Evolutionary conservation across 1,284 basidiomycete genomes (phyloP).

Genomic region (Heterobasidion occidentale): DNA sequence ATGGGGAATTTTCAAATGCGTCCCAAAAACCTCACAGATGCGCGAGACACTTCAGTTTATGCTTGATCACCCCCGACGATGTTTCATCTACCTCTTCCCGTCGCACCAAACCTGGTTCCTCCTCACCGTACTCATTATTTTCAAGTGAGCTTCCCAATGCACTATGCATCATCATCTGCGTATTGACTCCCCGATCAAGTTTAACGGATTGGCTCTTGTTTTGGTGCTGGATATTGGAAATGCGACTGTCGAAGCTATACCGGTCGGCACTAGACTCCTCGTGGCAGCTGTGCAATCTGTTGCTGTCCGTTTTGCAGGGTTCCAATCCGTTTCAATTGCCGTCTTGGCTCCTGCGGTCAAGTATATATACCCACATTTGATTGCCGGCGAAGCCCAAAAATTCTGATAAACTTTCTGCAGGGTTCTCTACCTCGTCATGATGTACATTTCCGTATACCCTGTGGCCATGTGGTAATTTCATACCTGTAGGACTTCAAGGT

Average conservation of each 20-base stretch:
- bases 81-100: slow-evolving; percentile 92
- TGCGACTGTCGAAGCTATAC: slow-evolving; percentile 61
- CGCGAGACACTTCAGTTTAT: slow-evolving; percentile 84
- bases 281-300: slow-evolving; percentile 69
- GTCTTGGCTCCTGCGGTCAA: slow-evolving; percentile 68
- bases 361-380: slow-evolving; percentile 22
- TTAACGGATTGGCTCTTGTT: slow-evolving; percentile 74
- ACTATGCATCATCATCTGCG: not conserved
- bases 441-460: slow-evolving; percentile 38
- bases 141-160: slow-evolving; percentile 46
- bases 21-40: slow-evolving; percentile 47
- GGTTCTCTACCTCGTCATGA: slow-evolving; percentile 56
- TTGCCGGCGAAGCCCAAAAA: too few species aligned
- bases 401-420: slow-evolving; percentile 19
- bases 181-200: slow-evolving; percentile 10
- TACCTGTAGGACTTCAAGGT: slow-evolving; percentile 28
- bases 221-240: slow-evolving; percentile 87
- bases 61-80: slow-evolving; percentile 88
- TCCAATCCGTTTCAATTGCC: slow-evolving; percentile 66
- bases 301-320: slow-evolving; percentile 86
- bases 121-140: slow-evolving; percentile 48
- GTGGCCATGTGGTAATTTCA: slow-evolving; percentile 22
- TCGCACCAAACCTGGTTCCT: slow-evolving; percentile 93
- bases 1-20: slow-evolving; percentile 67
- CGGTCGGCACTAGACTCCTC: slow-evolving; percentile 58